Conservation (phyloP, 257 asterid genomes). For the Rhazya stricta region DNA sequence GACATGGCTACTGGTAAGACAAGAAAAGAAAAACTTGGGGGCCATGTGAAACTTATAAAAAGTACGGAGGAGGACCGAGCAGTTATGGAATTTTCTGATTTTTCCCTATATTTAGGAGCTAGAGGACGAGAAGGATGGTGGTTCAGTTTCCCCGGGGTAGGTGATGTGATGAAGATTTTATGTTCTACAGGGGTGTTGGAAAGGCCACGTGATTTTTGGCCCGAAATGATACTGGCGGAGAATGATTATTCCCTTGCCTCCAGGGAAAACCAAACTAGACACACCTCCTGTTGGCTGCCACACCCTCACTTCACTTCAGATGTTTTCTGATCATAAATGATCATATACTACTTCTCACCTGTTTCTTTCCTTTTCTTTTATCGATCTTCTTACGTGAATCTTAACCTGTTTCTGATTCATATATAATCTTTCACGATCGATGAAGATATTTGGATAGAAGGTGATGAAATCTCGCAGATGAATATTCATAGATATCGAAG, state of each 20-base stretch:
- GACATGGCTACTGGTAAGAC: too few species aligned
- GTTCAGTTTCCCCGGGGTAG: neutral
- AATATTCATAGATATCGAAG: too few species aligned
- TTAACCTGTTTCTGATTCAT: too few species aligned
- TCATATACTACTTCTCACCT: too few species aligned
- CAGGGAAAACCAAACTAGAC: neutral
- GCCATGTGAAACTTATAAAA: too few species aligned
- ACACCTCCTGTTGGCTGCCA: neutral
- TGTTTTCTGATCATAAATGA: neutral
- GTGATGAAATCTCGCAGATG: too few species aligned
- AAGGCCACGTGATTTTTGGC: constrained; percentile 3
- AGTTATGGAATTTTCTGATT: neutral
- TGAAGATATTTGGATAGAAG: too few species aligned
- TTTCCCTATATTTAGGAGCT: constrained; percentile 3
- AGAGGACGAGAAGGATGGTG: neutral
- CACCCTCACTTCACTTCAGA: neutral
- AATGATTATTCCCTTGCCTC: constrained; percentile 4
- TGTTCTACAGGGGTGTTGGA: neutral
- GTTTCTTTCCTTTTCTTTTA: too few species aligned
- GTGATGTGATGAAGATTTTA: neutral
- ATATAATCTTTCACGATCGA: too few species aligned
- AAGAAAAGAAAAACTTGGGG: too few species aligned
- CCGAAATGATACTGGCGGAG: constrained; percentile 7
- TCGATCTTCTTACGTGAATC: too few species aligned
- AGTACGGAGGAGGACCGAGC: neutral